Evolutionary conservation across 768 basidiomycete species (phyloP).

Genomic region (Amanita muscaria): DNA sequence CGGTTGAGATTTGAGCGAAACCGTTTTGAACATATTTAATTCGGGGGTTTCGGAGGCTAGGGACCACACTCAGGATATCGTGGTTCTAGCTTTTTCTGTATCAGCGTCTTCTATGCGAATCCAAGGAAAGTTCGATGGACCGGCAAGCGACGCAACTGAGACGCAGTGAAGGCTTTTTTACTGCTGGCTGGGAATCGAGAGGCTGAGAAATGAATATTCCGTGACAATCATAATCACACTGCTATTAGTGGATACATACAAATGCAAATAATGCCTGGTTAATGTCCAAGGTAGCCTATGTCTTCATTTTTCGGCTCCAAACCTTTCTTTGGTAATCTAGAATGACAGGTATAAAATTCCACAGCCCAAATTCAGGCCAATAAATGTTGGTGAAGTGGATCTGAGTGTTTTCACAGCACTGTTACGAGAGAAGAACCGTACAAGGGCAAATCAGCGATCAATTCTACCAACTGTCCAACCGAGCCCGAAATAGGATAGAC

Average conservation of each 20-base stretch:
- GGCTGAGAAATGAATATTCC: too few species aligned
- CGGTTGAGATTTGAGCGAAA: too few species aligned
- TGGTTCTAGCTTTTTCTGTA: too few species aligned
- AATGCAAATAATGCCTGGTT: not conserved
- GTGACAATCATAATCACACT: not conserved
- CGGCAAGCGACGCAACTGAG: too few species aligned
- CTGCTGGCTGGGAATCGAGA: too few species aligned
- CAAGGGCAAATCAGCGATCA: not conserved
- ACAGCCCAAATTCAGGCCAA: slow-evolving; percentile 91
- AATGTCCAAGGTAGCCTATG: not conserved
- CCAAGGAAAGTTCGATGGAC: too few species aligned
- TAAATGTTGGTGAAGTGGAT: slow-evolving; percentile 77
- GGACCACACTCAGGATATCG: too few species aligned
- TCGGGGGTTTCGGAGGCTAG: too few species aligned
- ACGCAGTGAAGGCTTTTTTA: too few species aligned
- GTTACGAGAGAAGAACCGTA: slow-evolving; percentile 1
- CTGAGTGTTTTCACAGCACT: slow-evolving; percentile 81
- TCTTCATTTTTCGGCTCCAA: slow-evolving; percentile 30
- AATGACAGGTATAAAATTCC: slow-evolving; percentile 81
- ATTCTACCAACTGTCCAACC: too few species aligned
- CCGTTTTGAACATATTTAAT: too few species aligned
- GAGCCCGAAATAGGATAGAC: not conserved
- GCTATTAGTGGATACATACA: not conserved
- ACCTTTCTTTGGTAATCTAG: slow-evolving; percentile 79
- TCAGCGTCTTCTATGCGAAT: too few species aligned